These are phyloP conservation scores for Harringtonia aguacate DNA, from an alignment of 2,329 filamentous ascomycete genomes.

Conservation along the genomic window DNA sequence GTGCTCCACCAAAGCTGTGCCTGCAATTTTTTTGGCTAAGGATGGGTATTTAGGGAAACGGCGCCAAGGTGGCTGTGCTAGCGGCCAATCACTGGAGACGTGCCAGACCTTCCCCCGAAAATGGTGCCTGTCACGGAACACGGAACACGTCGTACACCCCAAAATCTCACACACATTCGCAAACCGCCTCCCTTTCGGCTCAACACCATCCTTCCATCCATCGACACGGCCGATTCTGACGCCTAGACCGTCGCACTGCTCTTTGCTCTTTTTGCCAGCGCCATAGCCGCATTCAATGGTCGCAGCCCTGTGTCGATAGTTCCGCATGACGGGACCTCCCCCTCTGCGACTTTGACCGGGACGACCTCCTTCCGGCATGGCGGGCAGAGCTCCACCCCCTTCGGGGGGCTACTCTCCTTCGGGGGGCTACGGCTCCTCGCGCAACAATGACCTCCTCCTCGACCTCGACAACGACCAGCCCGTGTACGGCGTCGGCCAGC, in stretches of 20 bases:
- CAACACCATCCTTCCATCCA: neutral
- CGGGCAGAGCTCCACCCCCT: conserved; percentile 44
- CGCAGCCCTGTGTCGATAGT: conserved; percentile 8
- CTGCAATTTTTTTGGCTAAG: too few species aligned
- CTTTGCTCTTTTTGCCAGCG: neutral
- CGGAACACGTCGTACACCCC: neutral
- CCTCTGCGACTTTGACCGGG: conserved; percentile 13
- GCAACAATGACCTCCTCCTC: conserved; percentile 57
- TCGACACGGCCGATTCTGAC: neutral
- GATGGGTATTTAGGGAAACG: neutral
- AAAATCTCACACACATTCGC: neutral
- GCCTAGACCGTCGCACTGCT: neutral
- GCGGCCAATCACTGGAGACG: conserved; percentile 1
- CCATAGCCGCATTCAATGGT: conserved; percentile 7
- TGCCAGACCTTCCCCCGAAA: conserved; percentile 2
- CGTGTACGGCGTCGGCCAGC: conserved; percentile 64
- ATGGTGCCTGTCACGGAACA: conserved; percentile 6
- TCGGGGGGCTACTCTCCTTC: conserved; percentile 14
- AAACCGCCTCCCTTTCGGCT: neutral
- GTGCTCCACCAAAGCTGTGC: too few species aligned
- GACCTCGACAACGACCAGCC: conserved; percentile 64
- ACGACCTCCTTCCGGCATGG: conserved; percentile 41
- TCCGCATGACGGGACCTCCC: conserved; percentile 21
- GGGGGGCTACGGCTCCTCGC: conserved; percentile 35
- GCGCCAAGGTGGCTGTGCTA: conserved; percentile 11